A percentile compares a stretch with the other conserved stretches of the same genome.
Evolutionary conservation across 108 stramenopile species (phyloP).

Genomic region (Nannochloropsis granulata): DNA sequence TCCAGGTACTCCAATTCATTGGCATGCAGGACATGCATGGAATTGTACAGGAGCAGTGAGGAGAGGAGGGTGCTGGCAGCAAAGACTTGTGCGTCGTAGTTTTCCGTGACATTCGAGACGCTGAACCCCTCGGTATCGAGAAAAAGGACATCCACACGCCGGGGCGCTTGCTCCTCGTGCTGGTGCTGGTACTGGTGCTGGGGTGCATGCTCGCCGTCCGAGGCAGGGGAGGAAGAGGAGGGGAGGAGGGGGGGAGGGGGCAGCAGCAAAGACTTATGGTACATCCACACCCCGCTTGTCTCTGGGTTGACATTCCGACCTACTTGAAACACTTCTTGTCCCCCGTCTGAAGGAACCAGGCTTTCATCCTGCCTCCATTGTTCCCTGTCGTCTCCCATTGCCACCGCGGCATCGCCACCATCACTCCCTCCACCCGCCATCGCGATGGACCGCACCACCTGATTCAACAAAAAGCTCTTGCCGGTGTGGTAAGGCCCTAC

Average conservation of each 20-base stretch:
- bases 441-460: not conserved
- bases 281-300: not conserved
- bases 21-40: conserved; percentile 14
- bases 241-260: not conserved
- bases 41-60: conserved; percentile 25
- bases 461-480: conserved; percentile 27
- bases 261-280: not conserved
- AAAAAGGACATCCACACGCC: not conserved
- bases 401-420: not conserved
- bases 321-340: not conserved
- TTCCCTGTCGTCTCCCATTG: not conserved
- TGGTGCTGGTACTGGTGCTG: not conserved
- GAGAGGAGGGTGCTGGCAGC: conserved; percentile 6
- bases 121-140: conserved; percentile 30
- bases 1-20: conserved; percentile 7
- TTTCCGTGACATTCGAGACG: not conserved
- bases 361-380: not conserved
- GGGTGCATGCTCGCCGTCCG: not conserved
- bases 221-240: not conserved
- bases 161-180: not conserved
- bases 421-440: not conserved
- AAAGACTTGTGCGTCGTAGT: conserved; percentile 15
- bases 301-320: not conserved
- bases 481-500: conserved; percentile 28
- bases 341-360: not conserved